These are phyloP conservation scores for Taphrina betulina DNA, from an alignment of 1,139 yeast species.

Conservation along the genomic window DNA sequence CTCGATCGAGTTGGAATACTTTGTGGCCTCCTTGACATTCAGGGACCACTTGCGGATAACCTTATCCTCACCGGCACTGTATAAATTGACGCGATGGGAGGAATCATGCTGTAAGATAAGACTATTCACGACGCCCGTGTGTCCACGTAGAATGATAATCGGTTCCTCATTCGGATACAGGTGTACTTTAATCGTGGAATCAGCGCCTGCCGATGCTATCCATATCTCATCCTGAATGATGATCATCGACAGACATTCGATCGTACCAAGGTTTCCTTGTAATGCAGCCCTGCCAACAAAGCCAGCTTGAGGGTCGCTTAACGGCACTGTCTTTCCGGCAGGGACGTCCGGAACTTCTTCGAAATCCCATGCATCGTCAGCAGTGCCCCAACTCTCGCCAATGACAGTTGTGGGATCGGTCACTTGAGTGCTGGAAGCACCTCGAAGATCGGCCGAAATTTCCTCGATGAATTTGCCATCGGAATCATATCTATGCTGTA, in stretches of 20 bases:
- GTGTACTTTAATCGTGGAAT: background rate
- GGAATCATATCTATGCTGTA: conserved; percentile 9
- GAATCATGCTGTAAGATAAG: background rate
- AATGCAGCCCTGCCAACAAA: too few species aligned
- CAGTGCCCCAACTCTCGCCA: background rate
- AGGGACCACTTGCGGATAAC: conserved; percentile 11
- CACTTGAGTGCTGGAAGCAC: background rate
- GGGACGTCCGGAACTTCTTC: too few species aligned
- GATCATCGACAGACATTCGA: too few species aligned
- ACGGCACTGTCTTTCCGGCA: too few species aligned
- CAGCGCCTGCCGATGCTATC: background rate
- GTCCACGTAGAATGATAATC: background rate
- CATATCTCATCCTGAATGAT: background rate
- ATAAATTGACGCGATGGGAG: background rate
- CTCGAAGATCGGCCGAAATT: too few species aligned
- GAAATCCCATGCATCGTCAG: background rate
- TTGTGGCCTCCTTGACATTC: background rate
- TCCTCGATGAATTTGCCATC: conserved; percentile 14
- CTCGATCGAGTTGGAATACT: background rate
- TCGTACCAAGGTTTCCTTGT: too few species aligned
- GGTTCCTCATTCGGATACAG: background rate
- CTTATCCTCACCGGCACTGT: conserved; percentile 11
- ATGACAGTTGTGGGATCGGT: background rate
- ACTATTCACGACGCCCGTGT: background rate
- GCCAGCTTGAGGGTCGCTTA: too few species aligned